Evolutionary conservation across 352 stramenopile genomes (phyloP).

Genomic region (Thalassiosira sp.): DNA sequence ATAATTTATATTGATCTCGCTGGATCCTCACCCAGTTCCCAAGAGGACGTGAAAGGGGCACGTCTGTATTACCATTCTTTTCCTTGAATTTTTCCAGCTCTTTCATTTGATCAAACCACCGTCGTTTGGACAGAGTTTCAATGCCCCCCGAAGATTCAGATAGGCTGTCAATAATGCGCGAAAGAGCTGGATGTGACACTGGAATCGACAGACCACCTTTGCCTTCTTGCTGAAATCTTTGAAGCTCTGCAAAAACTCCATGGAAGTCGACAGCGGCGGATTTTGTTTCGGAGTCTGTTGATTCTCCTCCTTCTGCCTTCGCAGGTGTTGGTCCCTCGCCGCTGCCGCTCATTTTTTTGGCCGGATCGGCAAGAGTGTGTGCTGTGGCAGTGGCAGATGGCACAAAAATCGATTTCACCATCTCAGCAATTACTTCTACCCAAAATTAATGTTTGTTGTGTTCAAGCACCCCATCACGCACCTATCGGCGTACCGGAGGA

Average conservation of each 20-base stretch:
- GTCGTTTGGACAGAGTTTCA: slow-evolving; percentile 5
- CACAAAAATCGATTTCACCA: neutral
- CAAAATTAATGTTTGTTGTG: no score
- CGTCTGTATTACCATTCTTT: neutral
- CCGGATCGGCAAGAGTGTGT: neutral
- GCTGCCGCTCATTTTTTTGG: neutral
- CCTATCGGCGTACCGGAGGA: no score
- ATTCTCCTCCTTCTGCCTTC: neutral
- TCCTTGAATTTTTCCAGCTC: slow-evolving; percentile 5
- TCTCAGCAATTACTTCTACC: no score
- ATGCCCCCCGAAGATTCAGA: slow-evolving; percentile 1
- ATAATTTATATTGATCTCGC: slow-evolving; percentile 5
- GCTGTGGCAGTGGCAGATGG: neutral
- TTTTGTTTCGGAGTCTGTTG: neutral
- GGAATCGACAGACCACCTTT: slow-evolving; percentile 16
- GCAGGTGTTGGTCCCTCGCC: neutral
- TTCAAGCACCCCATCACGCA: no score
- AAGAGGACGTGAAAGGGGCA: slow-evolving; percentile 1
- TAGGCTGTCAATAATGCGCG: slow-evolving; percentile 27
- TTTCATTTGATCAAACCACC: slow-evolving; percentile 9
- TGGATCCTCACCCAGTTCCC: slow-evolving; percentile 17
- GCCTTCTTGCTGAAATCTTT: slow-evolving; percentile 8
- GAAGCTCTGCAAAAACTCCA: slow-evolving; percentile 8
- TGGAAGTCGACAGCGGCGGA: slow-evolving; percentile 3
- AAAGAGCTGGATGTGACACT: slow-evolving; percentile 5